phyloP scores from a whole-genome alignment of 2,329 filamentous ascomycete genomes.

The Aspergillus sp. region DNA sequence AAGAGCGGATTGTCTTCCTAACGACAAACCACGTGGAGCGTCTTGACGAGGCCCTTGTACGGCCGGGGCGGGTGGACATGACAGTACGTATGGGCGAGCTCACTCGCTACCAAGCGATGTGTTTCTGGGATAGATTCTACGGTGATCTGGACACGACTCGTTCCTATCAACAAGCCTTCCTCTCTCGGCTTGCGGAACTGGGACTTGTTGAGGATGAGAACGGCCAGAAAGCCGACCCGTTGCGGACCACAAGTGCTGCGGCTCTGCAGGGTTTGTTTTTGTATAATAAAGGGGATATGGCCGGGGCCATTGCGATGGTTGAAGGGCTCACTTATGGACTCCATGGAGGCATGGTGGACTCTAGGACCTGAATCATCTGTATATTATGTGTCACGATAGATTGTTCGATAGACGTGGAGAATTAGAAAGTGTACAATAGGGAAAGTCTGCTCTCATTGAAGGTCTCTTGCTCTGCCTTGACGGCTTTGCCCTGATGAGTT shows the following conservation, averaged over 20 bases:
- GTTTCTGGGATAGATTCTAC: conserved; percentile 96
- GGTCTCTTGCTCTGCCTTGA: not conserved
- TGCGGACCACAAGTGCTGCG: conserved; percentile 73
- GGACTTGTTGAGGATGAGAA: conserved; percentile 65
- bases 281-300: conserved; percentile 89
- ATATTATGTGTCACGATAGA: conserved; percentile 16
- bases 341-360: conserved; percentile 26
- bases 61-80: conserved; percentile 92
- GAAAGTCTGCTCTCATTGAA: not conserved
- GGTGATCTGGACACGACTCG: conserved; percentile 71
- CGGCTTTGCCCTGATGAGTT: not conserved
- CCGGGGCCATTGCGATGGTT: conserved; percentile 80
- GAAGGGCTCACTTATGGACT: conserved; percentile 46
- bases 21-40: conserved; percentile 94
- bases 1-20: conserved; percentile 89
- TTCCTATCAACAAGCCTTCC: conserved; percentile 65
- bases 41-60: conserved; percentile 82
- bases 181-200: conserved; percentile 67
- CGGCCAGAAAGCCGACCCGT: conserved; percentile 47
- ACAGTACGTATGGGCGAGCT: conserved; percentile 87
- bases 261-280: conserved; percentile 92
- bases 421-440: conserved; percentile 1
- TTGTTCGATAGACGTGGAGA: conserved; percentile 1
- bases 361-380: conserved; percentile 18
- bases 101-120: conserved; percentile 75